Base-by-base conservation (phyloP, 2,329 filamentous ascomycete genomes). In the Huntiella bhutanensis region DNA sequence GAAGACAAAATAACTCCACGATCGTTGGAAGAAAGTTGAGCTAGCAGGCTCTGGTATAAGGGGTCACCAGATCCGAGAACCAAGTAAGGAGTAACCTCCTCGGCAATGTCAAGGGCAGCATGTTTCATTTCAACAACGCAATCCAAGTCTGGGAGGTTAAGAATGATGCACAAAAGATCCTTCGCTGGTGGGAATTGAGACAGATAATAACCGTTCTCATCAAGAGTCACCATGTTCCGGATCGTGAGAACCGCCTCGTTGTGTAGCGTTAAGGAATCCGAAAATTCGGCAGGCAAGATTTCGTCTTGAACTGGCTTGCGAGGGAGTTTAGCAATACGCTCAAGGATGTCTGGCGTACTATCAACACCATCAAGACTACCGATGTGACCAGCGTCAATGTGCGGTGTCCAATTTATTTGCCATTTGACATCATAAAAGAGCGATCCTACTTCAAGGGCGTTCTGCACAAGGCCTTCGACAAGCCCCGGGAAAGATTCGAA, bases 141-240 rank as follows among this genome's bases (percentile, higher is more conserved):
- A 32, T 87, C 73, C 51, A 79, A 72, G 8, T 73, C 65, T 2
- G 87, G 87, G 2, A 95, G 69, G 54, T 80, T 82, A 39, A 95
- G 66, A 17, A 84, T 69, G 51, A 96, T 82, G 56, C 83, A 82
- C 47, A 96, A 67, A 43, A 92, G 72, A 55, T 95, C 87, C 56
- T 81, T 80, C 35, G 92, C 66, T 1, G 85, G 70, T 12, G 74
- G 74, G 50, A 88, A 77, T 17, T 80, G 76, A 4, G 84, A 73
- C 55, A 93, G 71, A 58, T 86, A 91, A 17, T 71, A 64, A 0
- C 88, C 88, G 57, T 98, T 98, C 51, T 94, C 86, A 16, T 79
- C 75, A 15, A 95, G 67, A 61, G 92, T 82, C n/a, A 87, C 80
- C 86, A 98, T 95, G 59, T 98, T 98, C 44, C 91, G 77, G 38